These are phyloP conservation scores for Scheffersomyces parashehatae DNA, from an alignment of 1,139 yeast genomes.

Conservation along the genomic window DNA sequence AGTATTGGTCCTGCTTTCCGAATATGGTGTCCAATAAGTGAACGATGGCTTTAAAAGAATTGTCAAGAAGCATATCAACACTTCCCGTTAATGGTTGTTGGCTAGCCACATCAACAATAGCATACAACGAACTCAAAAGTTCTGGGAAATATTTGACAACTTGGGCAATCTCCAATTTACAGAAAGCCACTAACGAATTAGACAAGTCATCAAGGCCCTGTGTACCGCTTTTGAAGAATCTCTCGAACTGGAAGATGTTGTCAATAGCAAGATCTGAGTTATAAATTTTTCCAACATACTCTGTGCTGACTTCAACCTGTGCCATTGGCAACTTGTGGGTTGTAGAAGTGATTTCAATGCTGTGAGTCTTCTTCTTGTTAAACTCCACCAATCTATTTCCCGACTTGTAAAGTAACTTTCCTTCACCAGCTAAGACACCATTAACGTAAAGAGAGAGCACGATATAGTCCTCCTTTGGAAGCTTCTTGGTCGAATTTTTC, in stretches of 20 bases:
- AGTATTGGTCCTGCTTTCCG: constrained; percentile 66
- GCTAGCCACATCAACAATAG: constrained; percentile 35
- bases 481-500: constrained; percentile 30
- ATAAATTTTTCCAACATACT: constrained; percentile 69
- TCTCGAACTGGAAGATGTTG: constrained; percentile 57
- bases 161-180: constrained; percentile 46
- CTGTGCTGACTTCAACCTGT: constrained; percentile 57
- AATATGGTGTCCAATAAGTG: constrained; percentile 63
- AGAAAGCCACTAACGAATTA: constrained; percentile 38
- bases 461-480: constrained; percentile 54
- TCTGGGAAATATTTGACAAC: constrained; percentile 58
- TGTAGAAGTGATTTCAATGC: constrained; percentile 36
- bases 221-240: constrained; percentile 41
- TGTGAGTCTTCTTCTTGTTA: constrained; percentile 36
- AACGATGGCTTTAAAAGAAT: constrained; percentile 55
- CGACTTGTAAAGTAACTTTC: constrained; percentile 42
- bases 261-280: constrained; percentile 63
- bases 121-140: constrained; percentile 43
- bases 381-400: constrained; percentile 45
- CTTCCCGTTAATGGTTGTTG: constrained; percentile 25
- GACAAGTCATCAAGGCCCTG: constrained; percentile 49
- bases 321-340: constrained; percentile 45
- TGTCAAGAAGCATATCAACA: constrained; percentile 37
- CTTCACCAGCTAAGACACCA: constrained; percentile 63
- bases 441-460: constrained; percentile 62